phyloP scores from a whole-genome alignment of 75 land plant species.

The Gnetum montanum region DNA sequence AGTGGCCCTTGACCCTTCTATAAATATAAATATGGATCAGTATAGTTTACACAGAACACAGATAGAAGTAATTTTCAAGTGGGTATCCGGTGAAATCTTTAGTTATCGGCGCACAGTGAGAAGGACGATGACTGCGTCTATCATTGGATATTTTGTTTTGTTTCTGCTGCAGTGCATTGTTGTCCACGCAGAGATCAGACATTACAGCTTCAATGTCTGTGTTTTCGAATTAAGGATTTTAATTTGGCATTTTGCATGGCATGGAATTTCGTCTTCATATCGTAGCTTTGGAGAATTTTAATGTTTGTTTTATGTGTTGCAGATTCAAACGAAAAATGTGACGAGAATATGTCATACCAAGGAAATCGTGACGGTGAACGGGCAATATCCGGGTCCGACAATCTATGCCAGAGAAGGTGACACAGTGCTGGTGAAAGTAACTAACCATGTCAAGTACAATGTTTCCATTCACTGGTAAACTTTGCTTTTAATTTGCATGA shows the following conservation, averaged over 20 bases:
- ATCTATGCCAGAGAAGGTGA: conserved; percentile 14
- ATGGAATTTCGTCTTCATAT: background rate
- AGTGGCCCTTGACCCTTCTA: too few species aligned
- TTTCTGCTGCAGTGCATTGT: background rate
- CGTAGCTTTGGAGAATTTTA: too few species aligned
- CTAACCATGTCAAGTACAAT: conserved; percentile 4
- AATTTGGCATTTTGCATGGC: background rate
- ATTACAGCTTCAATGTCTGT: background rate
- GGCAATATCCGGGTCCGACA: conserved; percentile 14
- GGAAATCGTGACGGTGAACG: conserved; percentile 5
- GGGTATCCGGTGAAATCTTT: too few species aligned
- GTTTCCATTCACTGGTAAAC: conserved; percentile 13
- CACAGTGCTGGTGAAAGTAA: conserved; percentile 4
- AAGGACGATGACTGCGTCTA: too few species aligned
- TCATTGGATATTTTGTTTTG: too few species aligned
- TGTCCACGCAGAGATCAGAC: background rate
- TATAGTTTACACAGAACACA: too few species aligned
- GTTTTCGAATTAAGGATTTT: too few species aligned
- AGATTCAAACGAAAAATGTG: conserved; percentile 2
- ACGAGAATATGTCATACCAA: conserved; percentile 1
- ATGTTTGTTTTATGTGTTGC: too few species aligned
- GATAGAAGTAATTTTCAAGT: too few species aligned
- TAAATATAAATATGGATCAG: too few species aligned
- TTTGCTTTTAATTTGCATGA: background rate
- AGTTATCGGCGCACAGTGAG: too few species aligned